Evolutionary conservation across 768 basidiomycete genomes (phyloP).

Genomic region (Agrocybe praecox): DNA sequence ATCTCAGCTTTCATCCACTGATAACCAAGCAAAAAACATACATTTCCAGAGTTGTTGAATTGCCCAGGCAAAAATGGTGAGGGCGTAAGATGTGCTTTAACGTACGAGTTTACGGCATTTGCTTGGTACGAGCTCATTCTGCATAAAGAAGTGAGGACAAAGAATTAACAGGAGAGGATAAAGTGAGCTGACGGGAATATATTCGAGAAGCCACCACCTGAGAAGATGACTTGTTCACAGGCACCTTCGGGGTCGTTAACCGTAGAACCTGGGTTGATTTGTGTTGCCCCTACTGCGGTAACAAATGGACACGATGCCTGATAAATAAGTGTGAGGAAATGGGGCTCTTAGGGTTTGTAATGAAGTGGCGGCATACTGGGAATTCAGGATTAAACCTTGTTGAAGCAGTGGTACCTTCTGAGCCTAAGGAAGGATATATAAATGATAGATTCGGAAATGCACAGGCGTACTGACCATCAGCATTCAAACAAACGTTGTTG

Average conservation of each 20-base stretch:
- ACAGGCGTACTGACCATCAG: constrained; percentile 34
- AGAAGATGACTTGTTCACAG: constrained; percentile 47
- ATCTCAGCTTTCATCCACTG: not conserved
- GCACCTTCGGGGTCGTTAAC: constrained; percentile 47
- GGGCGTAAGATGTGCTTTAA: constrained; percentile 33
- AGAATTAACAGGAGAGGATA: not conserved
- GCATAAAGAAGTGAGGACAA: constrained; percentile 6
- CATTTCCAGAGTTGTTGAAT: constrained; percentile 49
- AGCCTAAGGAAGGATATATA: constrained; percentile 14
- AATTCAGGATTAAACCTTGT: constrained; percentile 26
- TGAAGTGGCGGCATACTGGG: constrained; percentile 15
- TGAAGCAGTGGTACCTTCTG: constrained; percentile 20
- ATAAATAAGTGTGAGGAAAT: not conserved
- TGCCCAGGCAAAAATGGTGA: constrained; percentile 38
- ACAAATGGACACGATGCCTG: constrained; percentile 49
- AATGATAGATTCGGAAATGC: not conserved
- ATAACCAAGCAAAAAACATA: constrained; percentile 8
- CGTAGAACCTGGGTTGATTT: constrained; percentile 44
- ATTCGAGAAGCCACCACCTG: constrained; percentile 55
- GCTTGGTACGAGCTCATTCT: constrained; percentile 49
- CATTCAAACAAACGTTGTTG: constrained; percentile 37
- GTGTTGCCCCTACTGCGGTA: constrained; percentile 55
- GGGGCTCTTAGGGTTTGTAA: not conserved
- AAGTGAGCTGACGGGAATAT: constrained; percentile 33
- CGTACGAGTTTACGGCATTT: constrained; percentile 38